Conservation (phyloP, 495 filamentous ascomycete species). For the Chaetomium fimeti region DNA sequence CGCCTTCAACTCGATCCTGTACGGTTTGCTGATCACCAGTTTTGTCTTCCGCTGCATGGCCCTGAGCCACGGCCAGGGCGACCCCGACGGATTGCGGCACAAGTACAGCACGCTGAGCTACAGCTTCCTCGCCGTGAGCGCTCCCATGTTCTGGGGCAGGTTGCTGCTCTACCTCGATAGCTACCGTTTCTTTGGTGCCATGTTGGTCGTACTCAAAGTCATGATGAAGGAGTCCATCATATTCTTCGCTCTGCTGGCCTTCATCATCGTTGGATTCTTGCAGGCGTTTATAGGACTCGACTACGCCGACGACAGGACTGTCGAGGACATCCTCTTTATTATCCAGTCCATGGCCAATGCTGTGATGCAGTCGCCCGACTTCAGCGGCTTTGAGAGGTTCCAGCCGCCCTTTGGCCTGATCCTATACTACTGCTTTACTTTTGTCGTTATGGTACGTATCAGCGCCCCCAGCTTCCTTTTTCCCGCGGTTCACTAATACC, state of each 20-base stretch:
- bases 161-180: constrained; percentile 90
- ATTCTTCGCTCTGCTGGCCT: constrained; percentile 89
- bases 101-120: constrained; percentile 79
- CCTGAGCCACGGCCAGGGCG: constrained; percentile 55
- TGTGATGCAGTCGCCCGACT: constrained; percentile 87
- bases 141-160: constrained; percentile 96
- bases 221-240: constrained; percentile 99
- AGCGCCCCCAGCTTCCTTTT: constrained; percentile 24
- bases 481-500: neutral
- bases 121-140: constrained; percentile 85
- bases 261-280: constrained; percentile 86
- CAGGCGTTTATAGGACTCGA: constrained; percentile 96
- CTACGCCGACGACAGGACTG: constrained; percentile 65
- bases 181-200: constrained; percentile 93
- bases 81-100: constrained; percentile 51
- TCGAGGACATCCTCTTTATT: constrained; percentile 65
- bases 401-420: constrained; percentile 78
- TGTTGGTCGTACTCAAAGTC: constrained; percentile 94
- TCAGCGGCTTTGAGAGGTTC: constrained; percentile 77
- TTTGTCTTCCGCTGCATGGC: constrained; percentile 77
- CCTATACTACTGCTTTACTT: constrained; percentile 93
- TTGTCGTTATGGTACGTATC: constrained; percentile 78
- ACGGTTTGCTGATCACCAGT: constrained; percentile 70
- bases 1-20: constrained; percentile 83
- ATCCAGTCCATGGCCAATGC: constrained; percentile 87